phyloP scores from a whole-genome alignment of 805 yeast genomes.

The Nakazawaea laoshanensis region DNA sequence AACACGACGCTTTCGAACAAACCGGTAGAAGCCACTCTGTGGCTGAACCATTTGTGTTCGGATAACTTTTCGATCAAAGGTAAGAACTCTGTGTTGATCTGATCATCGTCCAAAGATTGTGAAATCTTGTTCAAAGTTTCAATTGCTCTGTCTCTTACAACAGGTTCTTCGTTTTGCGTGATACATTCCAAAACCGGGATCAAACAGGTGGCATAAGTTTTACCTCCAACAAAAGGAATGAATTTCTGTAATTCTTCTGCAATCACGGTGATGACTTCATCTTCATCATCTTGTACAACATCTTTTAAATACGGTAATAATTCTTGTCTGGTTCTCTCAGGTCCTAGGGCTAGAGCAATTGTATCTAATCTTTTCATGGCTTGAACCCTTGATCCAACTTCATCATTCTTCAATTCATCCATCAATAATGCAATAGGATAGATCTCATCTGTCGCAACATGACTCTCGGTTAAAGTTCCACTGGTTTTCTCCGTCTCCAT shows the following conservation, averaged over 20 bases:
- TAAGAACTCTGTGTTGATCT: constrained; percentile 57
- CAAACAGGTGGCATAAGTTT: constrained; percentile 47
- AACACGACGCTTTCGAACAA: constrained; percentile 64
- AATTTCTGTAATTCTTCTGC: constrained; percentile 87
- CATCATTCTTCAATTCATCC: constrained; percentile 94
- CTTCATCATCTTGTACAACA: constrained; percentile 94
- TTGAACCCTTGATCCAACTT: constrained; percentile 83
- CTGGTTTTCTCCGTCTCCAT: too few species aligned
- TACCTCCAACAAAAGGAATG: constrained; percentile 85
- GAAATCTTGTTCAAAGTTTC: constrained; percentile 72
- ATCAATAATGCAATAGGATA: constrained; percentile 92
- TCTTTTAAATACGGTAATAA: constrained; percentile 84
- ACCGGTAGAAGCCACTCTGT: constrained; percentile 87
- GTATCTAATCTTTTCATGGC: constrained; percentile 94
- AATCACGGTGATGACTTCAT: constrained; percentile 89
- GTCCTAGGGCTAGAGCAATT: constrained; percentile 90
- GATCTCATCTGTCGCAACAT: constrained; percentile 42
- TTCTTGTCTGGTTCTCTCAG: constrained; percentile 84
- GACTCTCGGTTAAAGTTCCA: too few species aligned
- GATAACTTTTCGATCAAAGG: constrained; percentile 73
- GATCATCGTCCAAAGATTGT: constrained; percentile 49
- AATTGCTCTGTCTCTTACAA: constrained; percentile 92
- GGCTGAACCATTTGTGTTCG: constrained; percentile 90
- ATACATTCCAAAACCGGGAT: constrained; percentile 71
- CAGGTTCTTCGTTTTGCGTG: constrained; percentile 91